These are phyloP conservation scores for Cladosporium oxysporum DNA, from an alignment of 2,329 filamentous ascomycete genomes.

Conservation along the genomic window DNA sequence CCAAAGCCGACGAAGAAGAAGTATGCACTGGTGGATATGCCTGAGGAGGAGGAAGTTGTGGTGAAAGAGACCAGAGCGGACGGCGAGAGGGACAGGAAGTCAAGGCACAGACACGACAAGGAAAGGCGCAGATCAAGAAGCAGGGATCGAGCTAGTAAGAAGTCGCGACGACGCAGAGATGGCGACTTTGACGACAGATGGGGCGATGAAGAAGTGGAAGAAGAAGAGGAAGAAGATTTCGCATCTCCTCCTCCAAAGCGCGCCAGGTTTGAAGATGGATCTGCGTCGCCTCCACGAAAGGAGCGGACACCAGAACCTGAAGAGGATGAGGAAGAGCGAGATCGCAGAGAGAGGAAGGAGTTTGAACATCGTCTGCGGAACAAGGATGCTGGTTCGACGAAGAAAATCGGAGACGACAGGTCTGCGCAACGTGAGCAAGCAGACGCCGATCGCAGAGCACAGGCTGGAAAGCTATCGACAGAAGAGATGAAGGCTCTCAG, in stretches of 20 bases:
- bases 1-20: slow-evolving; percentile 47
- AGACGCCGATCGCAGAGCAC: slow-evolving; percentile 59
- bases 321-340: slow-evolving; percentile 51
- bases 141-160: slow-evolving; percentile 49
- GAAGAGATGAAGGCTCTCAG: slow-evolving; percentile 79
- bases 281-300: slow-evolving; percentile 28
- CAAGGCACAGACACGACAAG: slow-evolving; percentile 42
- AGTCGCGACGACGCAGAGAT: slow-evolving; percentile 49
- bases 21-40: slow-evolving; percentile 58
- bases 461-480: slow-evolving; percentile 65
- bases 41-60: slow-evolving; percentile 42
- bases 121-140: slow-evolving; percentile 35
- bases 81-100: slow-evolving; percentile 37
- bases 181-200: slow-evolving; percentile 74
- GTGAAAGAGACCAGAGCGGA: slow-evolving; percentile 18
- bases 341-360: slow-evolving; percentile 74
- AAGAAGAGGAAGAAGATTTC: slow-evolving; percentile 60
- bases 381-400: slow-evolving; percentile 70
- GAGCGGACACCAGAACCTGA: slow-evolving; percentile 24
- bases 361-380: slow-evolving; percentile 75
- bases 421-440: slow-evolving; percentile 46
- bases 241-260: slow-evolving; percentile 71
- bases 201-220: slow-evolving; percentile 71
- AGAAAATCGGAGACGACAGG: slow-evolving; percentile 65
- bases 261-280: slow-evolving; percentile 61